Percentiles rank a stretch among this genome's conserved stretches.
Conservation (phyloP, 2,329 filamentous ascomycete genomes). For the Chrysosporium keratinophilum region DNA sequence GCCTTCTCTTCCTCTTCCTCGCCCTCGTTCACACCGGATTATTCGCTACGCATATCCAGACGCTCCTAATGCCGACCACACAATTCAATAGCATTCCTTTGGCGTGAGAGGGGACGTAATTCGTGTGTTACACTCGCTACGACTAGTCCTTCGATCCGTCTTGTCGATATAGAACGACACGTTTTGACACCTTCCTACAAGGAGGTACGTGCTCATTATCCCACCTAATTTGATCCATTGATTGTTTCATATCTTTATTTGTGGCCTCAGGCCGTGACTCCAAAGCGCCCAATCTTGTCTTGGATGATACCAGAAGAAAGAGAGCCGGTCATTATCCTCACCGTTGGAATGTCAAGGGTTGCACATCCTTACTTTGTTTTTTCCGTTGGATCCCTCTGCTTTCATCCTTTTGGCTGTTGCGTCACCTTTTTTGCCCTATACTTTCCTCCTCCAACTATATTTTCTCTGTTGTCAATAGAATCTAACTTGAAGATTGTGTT, state of each 20-base stretch:
- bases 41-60: neutral
- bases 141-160: neutral
- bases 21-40: neutral
- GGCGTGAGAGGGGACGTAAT: neutral
- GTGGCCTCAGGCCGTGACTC: neutral
- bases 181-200: neutral
- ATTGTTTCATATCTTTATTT: conserved; percentile 7
- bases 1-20: neutral
- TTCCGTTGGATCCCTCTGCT: neutral
- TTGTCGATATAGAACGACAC: neutral
- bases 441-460: neutral
- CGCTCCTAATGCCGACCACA: neutral
- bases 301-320: neutral
- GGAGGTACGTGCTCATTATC: conserved; percentile 9
- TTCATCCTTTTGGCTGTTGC: neutral
- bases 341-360: neutral
- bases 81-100: neutral
- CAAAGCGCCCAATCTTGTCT: neutral
- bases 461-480: neutral
- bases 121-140: conserved; percentile 2
- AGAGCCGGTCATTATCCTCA: neutral
- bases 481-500: neutral
- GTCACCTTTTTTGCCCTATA: conserved; percentile 1
- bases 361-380: conserved; percentile 2
- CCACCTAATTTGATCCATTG: neutral